Evolutionary conservation across 139 green algal genomes (phyloP).

Genomic region (Chlamydomonas eustigma): DNA sequence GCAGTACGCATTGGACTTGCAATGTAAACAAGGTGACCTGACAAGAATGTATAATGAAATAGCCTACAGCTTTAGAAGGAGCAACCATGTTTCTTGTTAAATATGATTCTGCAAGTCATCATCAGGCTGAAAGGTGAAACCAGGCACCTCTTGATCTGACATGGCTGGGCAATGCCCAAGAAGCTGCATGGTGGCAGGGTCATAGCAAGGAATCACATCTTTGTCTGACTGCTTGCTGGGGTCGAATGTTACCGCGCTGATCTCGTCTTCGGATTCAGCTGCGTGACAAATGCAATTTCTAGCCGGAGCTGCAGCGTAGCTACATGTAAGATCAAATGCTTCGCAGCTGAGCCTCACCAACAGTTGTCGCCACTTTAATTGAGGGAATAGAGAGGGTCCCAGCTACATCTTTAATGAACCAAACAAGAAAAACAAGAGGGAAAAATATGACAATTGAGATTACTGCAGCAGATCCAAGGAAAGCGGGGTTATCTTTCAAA

Average conservation of each 20-base stretch:
- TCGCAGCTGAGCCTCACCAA: slow-evolving; percentile 14
- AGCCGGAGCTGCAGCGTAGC: neutral
- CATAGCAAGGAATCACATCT: slow-evolving; percentile 62
- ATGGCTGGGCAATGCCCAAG: slow-evolving; percentile 82
- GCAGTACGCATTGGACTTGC: neutral
- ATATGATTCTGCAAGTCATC: too few relatives aligned
- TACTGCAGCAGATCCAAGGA: neutral
- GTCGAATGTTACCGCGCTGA: neutral
- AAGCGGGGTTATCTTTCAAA: neutral
- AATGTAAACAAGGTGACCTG: neutral
- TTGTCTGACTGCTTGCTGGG: slow-evolving; percentile 34
- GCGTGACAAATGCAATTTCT: too few relatives aligned
- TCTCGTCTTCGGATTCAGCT: neutral
- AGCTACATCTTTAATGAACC: neutral
- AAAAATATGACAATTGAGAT: neutral
- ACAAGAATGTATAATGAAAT: too few relatives aligned
- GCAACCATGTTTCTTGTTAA: too few relatives aligned
- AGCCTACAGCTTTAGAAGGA: too few relatives aligned
- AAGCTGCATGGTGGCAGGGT: slow-evolving; percentile 82
- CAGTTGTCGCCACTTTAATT: slow-evolving; percentile 19
- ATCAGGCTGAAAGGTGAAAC: too few relatives aligned
- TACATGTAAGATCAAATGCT: neutral
- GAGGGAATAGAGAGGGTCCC: slow-evolving; percentile 20
- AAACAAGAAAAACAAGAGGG: neutral
- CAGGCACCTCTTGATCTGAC: slow-evolving; percentile 57